A percentile compares a stretch with the other conserved stretches of the same genome.
Conservation (phyloP, 2,329 filamentous ascomycete species). For the Fusarium heterosporum region DNA sequence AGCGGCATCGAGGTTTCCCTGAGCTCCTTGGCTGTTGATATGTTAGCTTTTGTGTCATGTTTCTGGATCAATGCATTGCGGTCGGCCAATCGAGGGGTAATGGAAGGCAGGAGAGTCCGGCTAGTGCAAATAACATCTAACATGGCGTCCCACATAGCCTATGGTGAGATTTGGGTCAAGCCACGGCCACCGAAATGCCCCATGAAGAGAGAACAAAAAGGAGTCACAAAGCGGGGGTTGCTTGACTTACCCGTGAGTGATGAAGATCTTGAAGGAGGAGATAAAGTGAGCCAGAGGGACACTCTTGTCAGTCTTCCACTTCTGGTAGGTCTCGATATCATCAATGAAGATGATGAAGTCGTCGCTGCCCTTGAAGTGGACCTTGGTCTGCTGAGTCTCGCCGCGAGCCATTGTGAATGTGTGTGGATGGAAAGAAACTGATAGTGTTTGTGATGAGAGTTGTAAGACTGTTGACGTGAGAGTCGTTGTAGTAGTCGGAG, state of each 20-base stretch:
- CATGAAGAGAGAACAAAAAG: neutral
- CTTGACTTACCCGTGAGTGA: conserved; percentile 82
- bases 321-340: conserved; percentile 72
- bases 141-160: neutral
- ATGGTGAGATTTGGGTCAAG: neutral
- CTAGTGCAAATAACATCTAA: neutral
- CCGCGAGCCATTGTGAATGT: conserved; percentile 73
- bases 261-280: conserved; percentile 88
- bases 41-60: conserved; percentile 24
- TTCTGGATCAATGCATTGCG: neutral
- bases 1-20: conserved; percentile 81
- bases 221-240: conserved; percentile 40
- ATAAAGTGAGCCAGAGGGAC: conserved; percentile 87
- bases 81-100: neutral
- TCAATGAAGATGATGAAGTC: conserved; percentile 72
- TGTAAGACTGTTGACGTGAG: conserved; percentile 14
- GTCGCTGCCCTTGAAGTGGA: conserved; percentile 84
- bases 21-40: conserved; percentile 78
- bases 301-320: conserved; percentile 85
- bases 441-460: conserved; percentile 24
- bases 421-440: conserved; percentile 33
- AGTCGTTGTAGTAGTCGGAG: conserved; percentile 2
- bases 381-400: conserved; percentile 77
- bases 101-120: neutral
- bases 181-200: neutral